These are phyloP conservation scores for Hebeloma cylindrosporum DNA, from an alignment of 768 basidiomycete genomes.

Conservation along the genomic window DNA sequence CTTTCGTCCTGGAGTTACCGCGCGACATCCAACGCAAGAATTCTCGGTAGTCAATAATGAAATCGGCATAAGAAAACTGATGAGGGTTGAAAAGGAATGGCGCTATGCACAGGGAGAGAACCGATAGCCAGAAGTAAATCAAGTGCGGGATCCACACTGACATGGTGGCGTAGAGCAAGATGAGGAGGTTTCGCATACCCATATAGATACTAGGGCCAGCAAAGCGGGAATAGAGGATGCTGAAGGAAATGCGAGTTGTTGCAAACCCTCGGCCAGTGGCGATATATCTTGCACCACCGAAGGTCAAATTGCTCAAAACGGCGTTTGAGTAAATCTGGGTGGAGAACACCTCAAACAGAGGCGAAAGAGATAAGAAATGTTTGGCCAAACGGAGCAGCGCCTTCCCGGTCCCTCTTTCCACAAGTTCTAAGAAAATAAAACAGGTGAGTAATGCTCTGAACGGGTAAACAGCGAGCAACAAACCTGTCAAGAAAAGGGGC, in stretches of 20 bases:
- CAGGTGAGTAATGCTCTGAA: slow-evolving; percentile 1
- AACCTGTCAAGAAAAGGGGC: slow-evolving; percentile 94
- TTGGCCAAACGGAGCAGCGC: slow-evolving; percentile 92
- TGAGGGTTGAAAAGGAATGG: slow-evolving; percentile 99
- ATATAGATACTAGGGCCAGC: slow-evolving; percentile 99
- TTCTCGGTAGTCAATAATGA: slow-evolving; percentile 98
- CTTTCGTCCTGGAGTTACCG: slow-evolving; percentile 94
- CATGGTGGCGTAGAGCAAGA: slow-evolving; percentile 90
- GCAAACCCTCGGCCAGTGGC: slow-evolving; percentile 99
- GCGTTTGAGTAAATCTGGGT: slow-evolving; percentile 98
- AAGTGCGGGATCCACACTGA: slow-evolving; percentile 92
- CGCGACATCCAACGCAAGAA: slow-evolving; percentile 99
- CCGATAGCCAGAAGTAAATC: slow-evolving; percentile 99
- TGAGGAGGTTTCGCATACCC: slow-evolving; percentile 90
- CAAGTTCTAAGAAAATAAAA: slow-evolving; percentile 61
- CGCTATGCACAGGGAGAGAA: slow-evolving; percentile 90
- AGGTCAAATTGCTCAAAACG: slow-evolving; percentile 94
- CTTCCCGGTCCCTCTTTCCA: slow-evolving; percentile 94
- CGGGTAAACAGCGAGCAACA: slow-evolving; percentile 19
- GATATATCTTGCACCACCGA: slow-evolving; percentile 98
- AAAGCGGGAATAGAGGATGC: slow-evolving; percentile 96
- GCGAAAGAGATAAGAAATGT: slow-evolving; percentile 96
- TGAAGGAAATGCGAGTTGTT: slow-evolving; percentile 93
- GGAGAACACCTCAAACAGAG: slow-evolving; percentile 98
- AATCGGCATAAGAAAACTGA: slow-evolving; percentile 96